Evolutionary conservation across 306 rosid genomes (phyloP).

Genomic region (Rubus parviflorus): DNA sequence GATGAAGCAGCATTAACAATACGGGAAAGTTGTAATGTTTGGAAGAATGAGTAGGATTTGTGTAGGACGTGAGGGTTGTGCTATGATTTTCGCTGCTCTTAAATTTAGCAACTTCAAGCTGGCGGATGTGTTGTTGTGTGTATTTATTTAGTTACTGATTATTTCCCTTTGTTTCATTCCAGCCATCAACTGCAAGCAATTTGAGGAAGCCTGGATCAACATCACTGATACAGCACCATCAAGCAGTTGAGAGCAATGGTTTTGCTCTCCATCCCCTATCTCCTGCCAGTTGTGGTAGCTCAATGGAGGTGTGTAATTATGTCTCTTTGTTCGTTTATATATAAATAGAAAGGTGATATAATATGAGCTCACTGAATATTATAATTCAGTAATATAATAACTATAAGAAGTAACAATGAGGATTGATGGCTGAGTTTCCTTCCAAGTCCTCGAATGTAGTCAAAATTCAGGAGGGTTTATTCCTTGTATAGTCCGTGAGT

Average conservation of each 20-base stretch:
- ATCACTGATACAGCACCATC: constrained; percentile 34
- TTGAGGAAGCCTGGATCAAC: constrained; percentile 34
- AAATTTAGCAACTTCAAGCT: background rate
- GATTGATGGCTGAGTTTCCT: background rate
- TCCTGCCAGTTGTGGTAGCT: constrained; percentile 48
- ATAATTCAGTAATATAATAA: background rate
- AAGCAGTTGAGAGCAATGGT: constrained; percentile 37
- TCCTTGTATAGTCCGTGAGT: background rate
- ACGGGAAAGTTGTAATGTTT: background rate
- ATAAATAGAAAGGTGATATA: background rate
- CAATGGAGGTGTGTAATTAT: constrained; percentile 49
- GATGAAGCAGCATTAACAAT: background rate
- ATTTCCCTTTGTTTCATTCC: constrained; percentile 33
- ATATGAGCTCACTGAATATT: background rate
- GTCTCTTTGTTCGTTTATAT: background rate
- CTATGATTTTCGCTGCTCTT: background rate
- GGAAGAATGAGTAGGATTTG: background rate
- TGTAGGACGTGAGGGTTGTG: background rate
- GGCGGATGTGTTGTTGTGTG: background rate
- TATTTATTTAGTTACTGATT: constrained; percentile 6
- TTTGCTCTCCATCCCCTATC: constrained; percentile 39
- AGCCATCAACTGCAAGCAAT: constrained; percentile 46
- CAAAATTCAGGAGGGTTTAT: background rate
- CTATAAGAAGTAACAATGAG: background rate
- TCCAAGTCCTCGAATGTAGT: background rate